Conservation (phyloP, 2,329 filamentous ascomycete species). For the Venturia carpophila region DNA sequence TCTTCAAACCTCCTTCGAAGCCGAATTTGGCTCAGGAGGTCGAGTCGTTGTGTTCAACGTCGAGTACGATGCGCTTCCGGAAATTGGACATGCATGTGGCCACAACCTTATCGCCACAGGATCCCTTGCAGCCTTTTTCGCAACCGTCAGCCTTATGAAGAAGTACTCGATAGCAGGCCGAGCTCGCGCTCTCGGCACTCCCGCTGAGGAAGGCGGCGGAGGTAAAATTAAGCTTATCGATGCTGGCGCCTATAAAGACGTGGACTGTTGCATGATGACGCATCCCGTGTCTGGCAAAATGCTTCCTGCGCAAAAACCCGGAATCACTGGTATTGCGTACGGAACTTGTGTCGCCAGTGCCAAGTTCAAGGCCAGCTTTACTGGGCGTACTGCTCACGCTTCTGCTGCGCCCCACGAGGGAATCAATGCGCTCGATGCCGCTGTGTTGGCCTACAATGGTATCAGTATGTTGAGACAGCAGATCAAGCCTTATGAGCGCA, state of each 20-base stretch:
- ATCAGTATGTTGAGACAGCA: conserved; percentile 30
- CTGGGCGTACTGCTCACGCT: conserved; percentile 32
- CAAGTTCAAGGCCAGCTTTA: conserved; percentile 22
- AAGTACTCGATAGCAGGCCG: conserved; percentile 37
- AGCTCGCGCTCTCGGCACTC: conserved; percentile 44
- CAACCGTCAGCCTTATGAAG: conserved; percentile 39
- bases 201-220: conserved; percentile 47
- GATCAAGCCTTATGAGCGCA: conserved; percentile 31
- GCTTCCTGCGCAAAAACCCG: conserved; percentile 24
- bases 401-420: conserved; percentile 34
- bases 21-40: conserved; percentile 75
- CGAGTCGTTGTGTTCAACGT: conserved; percentile 50
- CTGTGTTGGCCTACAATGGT: conserved; percentile 30
- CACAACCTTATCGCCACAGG: conserved; percentile 48
- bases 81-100: conserved; percentile 47
- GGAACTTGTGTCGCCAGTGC: conserved; percentile 18
- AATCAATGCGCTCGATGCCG: conserved; percentile 36
- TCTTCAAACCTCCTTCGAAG: conserved; percentile 38
- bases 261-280: conserved; percentile 31
- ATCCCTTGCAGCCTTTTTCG: conserved; percentile 42
- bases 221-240: conserved; percentile 44
- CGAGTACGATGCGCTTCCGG: conserved; percentile 45
- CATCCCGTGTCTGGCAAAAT: conserved; percentile 24
- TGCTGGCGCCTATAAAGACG: conserved; percentile 35
- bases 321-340: conserved; percentile 22